Conservation (phyloP, 768 basidiomycete species). For the Panellus pusillus region DNA sequence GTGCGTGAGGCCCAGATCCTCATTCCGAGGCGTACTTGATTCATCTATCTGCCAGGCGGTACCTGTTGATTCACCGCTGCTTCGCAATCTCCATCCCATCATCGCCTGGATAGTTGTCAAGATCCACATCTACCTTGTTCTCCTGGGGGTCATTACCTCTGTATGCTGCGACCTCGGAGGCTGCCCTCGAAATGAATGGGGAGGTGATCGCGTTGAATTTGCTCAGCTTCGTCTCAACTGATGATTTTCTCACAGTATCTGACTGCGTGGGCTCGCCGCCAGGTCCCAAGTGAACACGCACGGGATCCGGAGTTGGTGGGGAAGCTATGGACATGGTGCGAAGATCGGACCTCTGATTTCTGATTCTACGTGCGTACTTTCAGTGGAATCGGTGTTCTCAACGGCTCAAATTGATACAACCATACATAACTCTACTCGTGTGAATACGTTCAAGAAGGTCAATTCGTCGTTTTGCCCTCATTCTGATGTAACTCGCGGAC, state of each 20-base stretch:
- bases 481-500: no score
- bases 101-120: constrained; percentile 23
- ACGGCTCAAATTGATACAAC: no score
- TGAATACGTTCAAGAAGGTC: no score
- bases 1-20: constrained; percentile 16
- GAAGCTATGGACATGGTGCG: constrained; percentile 29
- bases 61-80: constrained; percentile 29
- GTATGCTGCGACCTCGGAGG: constrained; percentile 28
- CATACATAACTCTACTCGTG: no score
- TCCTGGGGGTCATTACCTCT: constrained; percentile 26
- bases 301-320: constrained; percentile 22
- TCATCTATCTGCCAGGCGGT: constrained; percentile 12
- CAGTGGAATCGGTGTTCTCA: no score
- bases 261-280: constrained; percentile 28
- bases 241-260: constrained; percentile 21
- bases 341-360: constrained; percentile 22
- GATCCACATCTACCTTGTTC: constrained; percentile 21
- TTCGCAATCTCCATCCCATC: constrained; percentile 24
- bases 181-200: constrained; percentile 25
- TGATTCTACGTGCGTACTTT: not conserved
- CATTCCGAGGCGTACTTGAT: not conserved
- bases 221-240: not conserved
- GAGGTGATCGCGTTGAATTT: constrained; percentile 15
- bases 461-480: no score
- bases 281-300: constrained; percentile 20